Conservation (phyloP, 1,139 yeast genomes). For the Nadsonia commutata region DNA sequence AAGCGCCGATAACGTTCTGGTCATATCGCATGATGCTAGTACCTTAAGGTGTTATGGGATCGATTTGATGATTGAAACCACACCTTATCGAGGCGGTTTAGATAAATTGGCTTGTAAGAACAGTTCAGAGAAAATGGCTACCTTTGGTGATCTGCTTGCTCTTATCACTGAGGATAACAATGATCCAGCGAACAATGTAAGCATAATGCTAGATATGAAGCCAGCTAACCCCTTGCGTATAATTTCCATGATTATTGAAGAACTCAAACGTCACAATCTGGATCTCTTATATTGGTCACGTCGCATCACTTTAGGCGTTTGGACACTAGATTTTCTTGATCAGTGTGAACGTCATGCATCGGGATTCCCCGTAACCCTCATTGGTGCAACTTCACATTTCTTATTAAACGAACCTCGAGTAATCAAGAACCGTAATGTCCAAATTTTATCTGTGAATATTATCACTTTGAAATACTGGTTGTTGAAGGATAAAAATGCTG, state of each 20-base stretch:
- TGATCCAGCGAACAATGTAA: constrained; percentile 14
- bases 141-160: constrained; percentile 35
- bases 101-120: constrained; percentile 38
- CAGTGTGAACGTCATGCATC: constrained; percentile 32
- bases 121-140: constrained; percentile 43
- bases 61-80: constrained; percentile 24
- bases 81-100: constrained; percentile 29
- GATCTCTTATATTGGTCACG: constrained; percentile 54
- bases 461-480: constrained; percentile 26
- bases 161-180: background rate
- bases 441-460: constrained; percentile 29
- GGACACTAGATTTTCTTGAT: constrained; percentile 56
- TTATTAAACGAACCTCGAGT: constrained; percentile 9
- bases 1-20: constrained; percentile 54
- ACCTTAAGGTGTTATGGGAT: constrained; percentile 47
- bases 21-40: constrained; percentile 59
- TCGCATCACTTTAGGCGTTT: constrained; percentile 62
- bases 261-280: constrained; percentile 31
- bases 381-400: constrained; percentile 32
- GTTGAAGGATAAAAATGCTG: constrained; percentile 24
- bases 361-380: constrained; percentile 35
- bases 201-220: constrained; percentile 74
- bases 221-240: constrained; percentile 49
- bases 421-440: constrained; percentile 13
- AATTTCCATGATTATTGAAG: constrained; percentile 36